A percentile compares a stretch with the other conserved stretches of the same genome.
Conservation (phyloP, 2,329 filamentous ascomycete genomes). For the Venturia aucupariae region DNA sequence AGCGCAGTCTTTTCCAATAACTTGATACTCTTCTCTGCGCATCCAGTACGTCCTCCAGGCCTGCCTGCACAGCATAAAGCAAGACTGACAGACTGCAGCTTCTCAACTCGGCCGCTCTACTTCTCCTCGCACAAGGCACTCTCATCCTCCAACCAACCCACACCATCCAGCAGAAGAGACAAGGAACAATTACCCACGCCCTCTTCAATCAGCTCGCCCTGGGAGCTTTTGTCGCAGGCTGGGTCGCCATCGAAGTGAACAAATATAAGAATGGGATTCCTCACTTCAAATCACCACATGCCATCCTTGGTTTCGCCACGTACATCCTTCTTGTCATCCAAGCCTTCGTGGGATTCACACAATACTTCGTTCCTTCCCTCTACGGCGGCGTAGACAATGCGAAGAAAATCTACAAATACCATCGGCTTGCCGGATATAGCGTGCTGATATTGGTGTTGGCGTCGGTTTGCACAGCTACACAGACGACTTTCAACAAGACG, state of each 20-base stretch:
- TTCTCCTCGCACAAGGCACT: slow-evolving; percentile 69
- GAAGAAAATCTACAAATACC: slow-evolving; percentile 83
- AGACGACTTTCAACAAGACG: slow-evolving; percentile 63
- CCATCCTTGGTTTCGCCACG: slow-evolving; percentile 69
- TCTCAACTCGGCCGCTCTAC: slow-evolving; percentile 52
- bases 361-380: slow-evolving; percentile 64
- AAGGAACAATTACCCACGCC: slow-evolving; percentile 57
- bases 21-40: slow-evolving; percentile 76
- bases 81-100: slow-evolving; percentile 28
- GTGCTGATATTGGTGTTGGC: slow-evolving; percentile 61
- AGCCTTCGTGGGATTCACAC: slow-evolving; percentile 69
- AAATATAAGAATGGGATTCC: slow-evolving; percentile 58
- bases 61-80: neutral
- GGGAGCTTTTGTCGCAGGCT: slow-evolving; percentile 52
- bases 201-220: slow-evolving; percentile 59
- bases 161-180: slow-evolving; percentile 61
- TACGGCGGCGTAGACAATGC: slow-evolving; percentile 74
- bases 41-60: slow-evolving; percentile 57
- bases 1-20: slow-evolving; percentile 59
- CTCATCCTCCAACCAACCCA: slow-evolving; percentile 83
- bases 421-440: slow-evolving; percentile 68
- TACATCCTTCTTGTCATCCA: slow-evolving; percentile 63
- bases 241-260: slow-evolving; percentile 71
- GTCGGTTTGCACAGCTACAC: slow-evolving; percentile 65
- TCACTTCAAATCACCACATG: slow-evolving; percentile 76